Conservation (phyloP, 1,284 basidiomycete genomes). For the Malassezia caprae region DNA sequence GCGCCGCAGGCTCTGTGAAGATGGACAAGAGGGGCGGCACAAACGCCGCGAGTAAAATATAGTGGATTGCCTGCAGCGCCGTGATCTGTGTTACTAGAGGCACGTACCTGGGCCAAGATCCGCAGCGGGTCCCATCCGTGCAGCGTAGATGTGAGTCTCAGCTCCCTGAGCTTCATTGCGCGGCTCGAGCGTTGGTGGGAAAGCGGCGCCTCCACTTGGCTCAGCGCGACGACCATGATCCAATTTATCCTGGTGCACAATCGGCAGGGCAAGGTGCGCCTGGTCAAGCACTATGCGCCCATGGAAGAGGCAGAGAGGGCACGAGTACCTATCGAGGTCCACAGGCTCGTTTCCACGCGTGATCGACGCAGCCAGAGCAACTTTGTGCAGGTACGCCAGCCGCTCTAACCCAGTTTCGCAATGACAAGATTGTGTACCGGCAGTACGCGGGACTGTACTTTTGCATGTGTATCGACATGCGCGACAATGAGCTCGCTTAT, state of each 20-base stretch:
- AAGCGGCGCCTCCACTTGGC: neutral
- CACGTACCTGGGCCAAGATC: slow-evolving; percentile 11
- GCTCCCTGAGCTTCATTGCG: slow-evolving; percentile 10
- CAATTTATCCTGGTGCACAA: slow-evolving; percentile 91
- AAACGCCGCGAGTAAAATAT: slow-evolving; percentile 17
- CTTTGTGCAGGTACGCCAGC: slow-evolving; percentile 75
- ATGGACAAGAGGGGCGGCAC: slow-evolving; percentile 18
- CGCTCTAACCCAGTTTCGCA: slow-evolving; percentile 21
- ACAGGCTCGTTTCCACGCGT: slow-evolving; percentile 84
- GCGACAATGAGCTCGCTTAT: slow-evolving; percentile 95
- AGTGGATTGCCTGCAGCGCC: slow-evolving; percentile 12
- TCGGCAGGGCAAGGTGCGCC: slow-evolving; percentile 88
- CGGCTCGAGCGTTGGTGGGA: neutral
- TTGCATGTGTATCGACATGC: slow-evolving; percentile 90
- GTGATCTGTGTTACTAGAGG: neutral
- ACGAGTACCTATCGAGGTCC: slow-evolving; percentile 83
- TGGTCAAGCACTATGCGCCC: slow-evolving; percentile 95
- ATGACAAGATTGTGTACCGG: slow-evolving; percentile 43
- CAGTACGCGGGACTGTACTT: slow-evolving; percentile 71
- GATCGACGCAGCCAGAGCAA: slow-evolving; percentile 99
- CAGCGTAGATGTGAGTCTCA: slow-evolving; percentile 15
- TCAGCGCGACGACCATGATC: slow-evolving; percentile 57
- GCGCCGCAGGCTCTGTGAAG: slow-evolving; percentile 52
- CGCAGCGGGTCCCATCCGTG: slow-evolving; percentile 18
- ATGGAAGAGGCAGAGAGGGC: slow-evolving; percentile 57